Evolutionary conservation across 768 basidiomycete genomes (phyloP).

Genomic region (Aureoboletus auriporus): DNA sequence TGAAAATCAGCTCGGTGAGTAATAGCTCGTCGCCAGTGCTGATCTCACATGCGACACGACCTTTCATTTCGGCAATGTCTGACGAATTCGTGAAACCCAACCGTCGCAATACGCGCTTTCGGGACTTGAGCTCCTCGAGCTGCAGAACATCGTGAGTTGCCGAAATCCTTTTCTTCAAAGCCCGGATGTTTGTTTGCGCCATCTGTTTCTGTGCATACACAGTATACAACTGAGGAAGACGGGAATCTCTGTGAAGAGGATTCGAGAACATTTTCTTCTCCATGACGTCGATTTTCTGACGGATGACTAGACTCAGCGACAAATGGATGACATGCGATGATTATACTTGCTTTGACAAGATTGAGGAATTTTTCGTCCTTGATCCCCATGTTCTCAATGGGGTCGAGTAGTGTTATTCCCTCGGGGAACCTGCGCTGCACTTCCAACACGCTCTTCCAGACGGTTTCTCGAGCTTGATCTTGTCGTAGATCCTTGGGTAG

Average conservation of each 20-base stretch:
- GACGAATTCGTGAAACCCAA: slow-evolving; percentile 84
- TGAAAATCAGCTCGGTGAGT: slow-evolving; percentile 95
- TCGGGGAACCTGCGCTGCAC: slow-evolving; percentile 89
- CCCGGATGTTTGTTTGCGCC: slow-evolving; percentile 62
- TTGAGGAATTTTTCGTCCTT: slow-evolving; percentile 90
- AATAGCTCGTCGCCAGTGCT: slow-evolving; percentile 95
- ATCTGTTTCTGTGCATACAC: slow-evolving; percentile 75
- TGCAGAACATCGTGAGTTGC: slow-evolving; percentile 91
- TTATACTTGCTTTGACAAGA: slow-evolving; percentile 64
- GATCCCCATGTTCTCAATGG: slow-evolving; percentile 92
- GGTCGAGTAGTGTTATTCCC: slow-evolving; percentile 84
- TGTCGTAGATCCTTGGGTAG: slow-evolving; percentile 87
- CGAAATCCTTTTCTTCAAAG: slow-evolving; percentile 81
- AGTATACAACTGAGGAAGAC: slow-evolving; percentile 78
- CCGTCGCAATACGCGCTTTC: slow-evolving; percentile 90
- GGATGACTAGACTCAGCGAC: neutral
- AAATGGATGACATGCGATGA: neutral
- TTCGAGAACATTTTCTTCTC: slow-evolving; percentile 82
- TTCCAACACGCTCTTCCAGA: slow-evolving; percentile 88
- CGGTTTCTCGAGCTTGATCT: slow-evolving; percentile 70
- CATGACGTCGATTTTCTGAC: slow-evolving; percentile 86
- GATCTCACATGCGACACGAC: slow-evolving; percentile 97
- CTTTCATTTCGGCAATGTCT: slow-evolving; percentile 98
- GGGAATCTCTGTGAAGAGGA: slow-evolving; percentile 73
- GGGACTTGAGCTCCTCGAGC: slow-evolving; percentile 91